These are phyloP conservation scores for Kodamaea leandrae DNA, from an alignment of 805 yeast genomes.

Conservation along the genomic window DNA sequence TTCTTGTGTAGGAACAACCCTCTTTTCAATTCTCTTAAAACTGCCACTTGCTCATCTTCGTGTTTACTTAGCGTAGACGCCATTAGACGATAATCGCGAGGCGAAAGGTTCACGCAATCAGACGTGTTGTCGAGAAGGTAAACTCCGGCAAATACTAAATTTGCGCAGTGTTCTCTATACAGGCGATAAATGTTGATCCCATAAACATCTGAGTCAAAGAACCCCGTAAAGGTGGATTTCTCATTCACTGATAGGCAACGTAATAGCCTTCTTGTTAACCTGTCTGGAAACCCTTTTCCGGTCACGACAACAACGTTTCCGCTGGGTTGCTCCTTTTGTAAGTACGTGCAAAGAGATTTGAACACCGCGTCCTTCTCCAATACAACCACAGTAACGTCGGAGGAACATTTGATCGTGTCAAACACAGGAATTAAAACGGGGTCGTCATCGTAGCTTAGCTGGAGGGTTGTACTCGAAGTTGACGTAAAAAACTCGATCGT, in stretches of 20 bases:
- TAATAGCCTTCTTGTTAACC: constrained; percentile 46
- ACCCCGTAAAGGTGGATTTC: constrained; percentile 39
- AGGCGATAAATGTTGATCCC: constrained; percentile 54
- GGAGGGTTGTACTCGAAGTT: not conserved
- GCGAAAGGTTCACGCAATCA: constrained; percentile 20
- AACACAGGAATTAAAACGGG: constrained; percentile 31
- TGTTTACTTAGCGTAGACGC: constrained; percentile 8
- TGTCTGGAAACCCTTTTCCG: constrained; percentile 69
- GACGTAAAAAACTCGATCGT: not conserved
- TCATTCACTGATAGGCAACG: constrained; percentile 20
- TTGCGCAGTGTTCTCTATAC: constrained; percentile 19
- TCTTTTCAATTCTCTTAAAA: constrained; percentile 47
- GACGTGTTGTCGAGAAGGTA: constrained; percentile 35
- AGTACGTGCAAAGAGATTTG: constrained; percentile 28
- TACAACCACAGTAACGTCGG: constrained; percentile 15
- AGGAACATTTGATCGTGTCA: not conserved
- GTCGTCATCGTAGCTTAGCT: constrained; percentile 4
- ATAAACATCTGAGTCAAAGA: constrained; percentile 65
- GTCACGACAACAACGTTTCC: constrained; percentile 40
- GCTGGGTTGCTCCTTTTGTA: constrained; percentile 7
- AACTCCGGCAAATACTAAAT: constrained; percentile 38
- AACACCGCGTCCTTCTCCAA: constrained; percentile 44
- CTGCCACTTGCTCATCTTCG: not conserved
- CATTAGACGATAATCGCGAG: constrained; percentile 22
- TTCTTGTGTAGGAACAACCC: constrained; percentile 50